These are phyloP conservation scores for Naganishia cerealis DNA, from an alignment of 1,284 basidiomycete species.

Conservation along the genomic window DNA sequence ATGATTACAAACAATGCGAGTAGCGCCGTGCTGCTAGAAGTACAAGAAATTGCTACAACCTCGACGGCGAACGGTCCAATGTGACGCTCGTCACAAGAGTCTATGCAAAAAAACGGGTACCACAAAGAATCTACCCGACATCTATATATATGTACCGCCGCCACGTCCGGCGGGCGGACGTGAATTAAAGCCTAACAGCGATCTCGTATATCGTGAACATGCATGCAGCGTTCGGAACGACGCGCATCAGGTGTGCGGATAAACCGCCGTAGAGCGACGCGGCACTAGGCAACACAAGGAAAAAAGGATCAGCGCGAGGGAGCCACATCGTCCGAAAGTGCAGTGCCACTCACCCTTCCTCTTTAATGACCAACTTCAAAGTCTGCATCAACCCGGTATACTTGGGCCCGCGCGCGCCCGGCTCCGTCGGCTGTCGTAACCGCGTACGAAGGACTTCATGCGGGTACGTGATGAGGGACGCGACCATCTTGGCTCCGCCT, in stretches of 20 bases:
- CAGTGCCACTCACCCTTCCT: conserved; percentile 71
- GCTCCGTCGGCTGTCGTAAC: conserved; percentile 76
- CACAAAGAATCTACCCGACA: not conserved
- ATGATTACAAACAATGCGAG: not conserved
- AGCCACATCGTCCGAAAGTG: no score
- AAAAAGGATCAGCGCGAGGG: not conserved
- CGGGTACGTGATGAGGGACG: conserved; percentile 90
- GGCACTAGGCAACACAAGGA: conserved; percentile 34
- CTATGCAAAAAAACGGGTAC: conserved; percentile 2
- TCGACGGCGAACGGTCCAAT: not conserved
- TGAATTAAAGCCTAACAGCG: conserved; percentile 39
- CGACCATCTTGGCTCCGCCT: conserved; percentile 89
- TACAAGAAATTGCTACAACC: conserved; percentile 1
- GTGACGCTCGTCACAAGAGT: not conserved
- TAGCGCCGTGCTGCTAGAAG: not conserved
- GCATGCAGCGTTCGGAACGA: conserved; percentile 93
- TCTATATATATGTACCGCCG: conserved; percentile 4
- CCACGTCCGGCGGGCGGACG: not conserved
- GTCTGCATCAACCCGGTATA: conserved; percentile 88
- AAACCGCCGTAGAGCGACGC: conserved; percentile 84
- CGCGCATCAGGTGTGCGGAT: conserved; percentile 90
- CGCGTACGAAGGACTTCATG: conserved; percentile 95
- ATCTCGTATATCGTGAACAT: conserved; percentile 68
- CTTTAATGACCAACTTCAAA: conserved; percentile 76
- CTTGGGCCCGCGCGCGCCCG: conserved; percentile 66